Base-by-base conservation (phyloP, 129 eudicot species). In the Oenanthe sinensis region DNA sequence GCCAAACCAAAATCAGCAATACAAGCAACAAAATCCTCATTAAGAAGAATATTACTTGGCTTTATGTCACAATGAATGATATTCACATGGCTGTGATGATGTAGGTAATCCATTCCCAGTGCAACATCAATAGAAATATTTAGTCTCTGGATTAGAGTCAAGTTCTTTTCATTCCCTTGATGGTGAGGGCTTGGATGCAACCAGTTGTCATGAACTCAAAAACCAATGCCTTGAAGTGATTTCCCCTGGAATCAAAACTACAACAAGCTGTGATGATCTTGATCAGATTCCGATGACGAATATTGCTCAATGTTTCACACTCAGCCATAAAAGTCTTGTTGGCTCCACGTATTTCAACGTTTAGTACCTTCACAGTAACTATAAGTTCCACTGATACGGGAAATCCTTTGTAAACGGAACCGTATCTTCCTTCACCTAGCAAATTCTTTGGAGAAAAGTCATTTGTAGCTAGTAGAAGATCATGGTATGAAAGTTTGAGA, bases 61-160 rank as follows among this genome's bases (percentile, higher is more conserved):
- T 81, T 81, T 12, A 82, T 22, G 46, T 14, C 52, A 2, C 19
- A 48, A 54, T 77, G 85, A 58, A 77, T 39, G 13, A 82, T 44
- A 16, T 50, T n/a, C 3, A 65, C 24, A 37, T 47, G 80, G 36
- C 68, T 71, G 14, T 71, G 46, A 55, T 77, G 65, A 58, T 83
- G 86, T 19, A 83, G 83, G 46, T 83, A 83, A 62, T 83, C 83
- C 47, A 83, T 37, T 43, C 81, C 86, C 11, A 42, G 40, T 28
- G 81, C 81, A 33, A 83, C 83, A 43, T 83, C 80, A 26, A 83
- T 60, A 2, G 80, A 76, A 37, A 81, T 24, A 40, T 37, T 69
- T 2, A 81, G 49, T 58, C 80, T 75, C 42, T 76, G 80, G 14
- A 37, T 14, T 16, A 77, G 45, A 46, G 44, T 40, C 43, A 77